phyloP scores from a whole-genome alignment of 495 filamentous ascomycete genomes.

The Neurospora sp. region DNA sequence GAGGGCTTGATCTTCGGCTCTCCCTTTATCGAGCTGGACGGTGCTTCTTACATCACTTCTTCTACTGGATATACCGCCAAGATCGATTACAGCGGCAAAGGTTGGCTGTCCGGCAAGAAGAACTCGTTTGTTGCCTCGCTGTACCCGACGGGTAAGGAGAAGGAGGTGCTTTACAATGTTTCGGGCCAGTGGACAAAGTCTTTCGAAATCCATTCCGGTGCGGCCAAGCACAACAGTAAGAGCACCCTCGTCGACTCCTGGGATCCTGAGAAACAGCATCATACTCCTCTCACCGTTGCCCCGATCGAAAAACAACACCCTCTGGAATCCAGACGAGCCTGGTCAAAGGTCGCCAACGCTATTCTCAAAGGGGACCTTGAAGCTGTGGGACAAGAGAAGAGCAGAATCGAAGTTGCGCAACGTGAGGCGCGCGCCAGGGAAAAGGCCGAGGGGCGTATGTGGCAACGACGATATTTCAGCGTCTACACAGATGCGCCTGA shows the following conservation, averaged over 20 bases:
- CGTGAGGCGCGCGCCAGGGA: slow-evolving; percentile 75
- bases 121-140: slow-evolving; percentile 77
- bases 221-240: slow-evolving; percentile 48
- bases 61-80: slow-evolving; percentile 83
- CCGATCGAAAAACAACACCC: slow-evolving; percentile 75
- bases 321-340: slow-evolving; percentile 80
- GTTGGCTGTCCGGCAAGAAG: slow-evolving; percentile 91
- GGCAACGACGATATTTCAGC: slow-evolving; percentile 79
- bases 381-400: slow-evolving; percentile 63
- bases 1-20: slow-evolving; percentile 87
- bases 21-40: slow-evolving; percentile 84
- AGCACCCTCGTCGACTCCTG: slow-evolving; percentile 53
- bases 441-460: slow-evolving; percentile 64
- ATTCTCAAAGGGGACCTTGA: slow-evolving; percentile 81
- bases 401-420: slow-evolving; percentile 84
- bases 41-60: slow-evolving; percentile 68
- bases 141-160: slow-evolving; percentile 67
- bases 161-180: slow-evolving; percentile 71
- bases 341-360: slow-evolving; percentile 70
- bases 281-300: slow-evolving; percentile 59
- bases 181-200: slow-evolving; percentile 86
- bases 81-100: slow-evolving; percentile 85
- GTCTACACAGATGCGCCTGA: slow-evolving; percentile 39
- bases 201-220: slow-evolving; percentile 68
- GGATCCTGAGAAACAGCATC: slow-evolving; percentile 50